Base-by-base conservation (phyloP, 108 stramenopile species). In the Cyclotella baltica region DNA sequence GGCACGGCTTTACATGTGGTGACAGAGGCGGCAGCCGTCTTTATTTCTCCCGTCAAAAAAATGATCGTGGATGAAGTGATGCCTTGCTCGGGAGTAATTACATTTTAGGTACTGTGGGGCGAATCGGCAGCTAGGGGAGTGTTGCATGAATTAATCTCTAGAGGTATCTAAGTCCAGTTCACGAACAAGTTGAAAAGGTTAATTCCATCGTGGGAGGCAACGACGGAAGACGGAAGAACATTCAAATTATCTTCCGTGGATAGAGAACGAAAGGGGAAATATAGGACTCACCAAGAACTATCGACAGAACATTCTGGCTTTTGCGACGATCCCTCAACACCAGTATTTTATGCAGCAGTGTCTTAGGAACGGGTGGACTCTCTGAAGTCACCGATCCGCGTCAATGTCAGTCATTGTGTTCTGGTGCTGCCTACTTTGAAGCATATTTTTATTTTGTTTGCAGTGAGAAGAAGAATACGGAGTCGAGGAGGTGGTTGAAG, bases 41-140 rank as follows among this genome's bases (percentile, higher is more conserved):
- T n/a, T n/a, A 89, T 57, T 57, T 20, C 91, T 62, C 81, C 90
- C 40, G 88, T 97, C 47, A 71, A 84, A 34, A 86, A 83, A 43
- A 93, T 98, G 1, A 94, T 97, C 6, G 95, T 98, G 0, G 98
- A 98, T 85, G 98, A 98, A 77, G 96, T 96, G 94, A 96, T 86
- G 92, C 93, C 3, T 95, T 92, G 72, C 69, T 95, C 6, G 38
- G 47, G 1, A 35, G 43, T 13, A 50, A 40, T 38, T 48, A n/a
- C 47, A 48, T n/a, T 48, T 48, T 48, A 2, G 47, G 47, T n/a
- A 6, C 47, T 1, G n/a, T 2, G n/a, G 6, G 47, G 47, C 2
- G 47, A 4, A 30, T 47, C 13, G 68, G 76, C 18, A 11, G 51
- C 3, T 25, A 79, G 28, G 73, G 92, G 88, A 20, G 76, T 88